Conservation (phyloP, 2,329 filamentous ascomycete species). For the Hymenoscyphus infarciens region DNA sequence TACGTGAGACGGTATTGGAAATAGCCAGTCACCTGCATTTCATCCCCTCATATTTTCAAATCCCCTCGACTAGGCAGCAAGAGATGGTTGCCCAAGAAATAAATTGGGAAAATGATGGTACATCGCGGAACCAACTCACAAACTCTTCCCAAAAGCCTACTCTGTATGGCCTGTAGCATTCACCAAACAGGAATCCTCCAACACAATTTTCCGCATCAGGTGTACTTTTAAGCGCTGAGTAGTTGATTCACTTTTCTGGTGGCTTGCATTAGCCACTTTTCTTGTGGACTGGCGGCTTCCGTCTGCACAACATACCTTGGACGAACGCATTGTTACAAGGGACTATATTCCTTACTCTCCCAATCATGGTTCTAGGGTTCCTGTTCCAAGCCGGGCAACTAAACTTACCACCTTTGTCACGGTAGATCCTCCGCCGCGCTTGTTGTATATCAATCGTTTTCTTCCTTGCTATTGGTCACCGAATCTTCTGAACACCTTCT, state of each 20-base stretch:
- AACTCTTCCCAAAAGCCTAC: not conserved
- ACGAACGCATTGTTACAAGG: not conserved
- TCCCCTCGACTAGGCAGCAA: not conserved
- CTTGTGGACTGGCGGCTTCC: not conserved
- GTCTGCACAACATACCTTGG: constrained; percentile 3
- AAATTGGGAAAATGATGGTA: not conserved
- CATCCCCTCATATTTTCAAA: not conserved
- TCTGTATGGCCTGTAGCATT: not conserved
- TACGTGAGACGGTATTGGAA: not conserved
- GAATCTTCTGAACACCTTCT: too few species aligned
- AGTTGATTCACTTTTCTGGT: not conserved
- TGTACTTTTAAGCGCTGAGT: not conserved
- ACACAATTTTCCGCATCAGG: not conserved
- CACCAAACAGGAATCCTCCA: not conserved
- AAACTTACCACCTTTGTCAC: not conserved
- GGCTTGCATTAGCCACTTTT: constrained; percentile 2
- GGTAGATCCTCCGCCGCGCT: not conserved
- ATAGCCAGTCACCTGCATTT: not conserved
- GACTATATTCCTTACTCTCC: not conserved
- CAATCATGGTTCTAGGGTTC: not conserved
- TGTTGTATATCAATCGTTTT: not conserved
- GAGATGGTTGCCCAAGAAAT: not conserved
- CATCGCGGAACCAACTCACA: not conserved
- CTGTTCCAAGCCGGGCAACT: not conserved
- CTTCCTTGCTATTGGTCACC: too few species aligned